phyloP scores from a whole-genome alignment of 306 rosid species.

The Quercus cerris region DNA sequence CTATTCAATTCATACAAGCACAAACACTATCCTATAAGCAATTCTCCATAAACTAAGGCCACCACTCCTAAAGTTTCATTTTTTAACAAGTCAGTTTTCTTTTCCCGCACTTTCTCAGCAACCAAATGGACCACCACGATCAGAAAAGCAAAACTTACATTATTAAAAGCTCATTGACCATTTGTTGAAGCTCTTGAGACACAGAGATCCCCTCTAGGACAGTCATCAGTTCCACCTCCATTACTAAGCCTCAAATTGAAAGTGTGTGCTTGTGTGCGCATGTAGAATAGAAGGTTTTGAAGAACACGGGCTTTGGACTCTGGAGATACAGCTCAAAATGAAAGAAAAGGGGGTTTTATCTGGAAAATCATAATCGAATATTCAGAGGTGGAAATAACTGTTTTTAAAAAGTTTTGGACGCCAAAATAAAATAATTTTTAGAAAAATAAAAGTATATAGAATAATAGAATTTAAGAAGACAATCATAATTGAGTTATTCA shows the following conservation, averaged over 20 bases:
- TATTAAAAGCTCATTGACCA: slow-evolving; percentile 71
- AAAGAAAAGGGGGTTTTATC: too few species aligned
- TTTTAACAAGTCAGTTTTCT: neutral
- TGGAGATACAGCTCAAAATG: too few species aligned
- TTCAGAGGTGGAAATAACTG: too few species aligned
- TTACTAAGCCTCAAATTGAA: neutral
- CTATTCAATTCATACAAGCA: too few species aligned
- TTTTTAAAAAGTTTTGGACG: too few species aligned
- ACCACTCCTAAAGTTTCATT: neutral
- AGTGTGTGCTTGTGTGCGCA: neutral
- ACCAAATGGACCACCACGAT: neutral
- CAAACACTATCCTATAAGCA: neutral
- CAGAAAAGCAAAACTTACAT: slow-evolving; percentile 36
- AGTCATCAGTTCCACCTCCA: slow-evolving; percentile 16
- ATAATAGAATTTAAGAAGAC: too few species aligned
- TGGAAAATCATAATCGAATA: too few species aligned
- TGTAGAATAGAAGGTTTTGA: neutral
- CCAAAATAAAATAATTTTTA: too few species aligned
- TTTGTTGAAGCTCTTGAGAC: slow-evolving; percentile 70
- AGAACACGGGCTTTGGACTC: neutral
- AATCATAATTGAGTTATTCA: too few species aligned
- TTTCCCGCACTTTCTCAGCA: neutral
- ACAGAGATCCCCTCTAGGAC: slow-evolving; percentile 33
- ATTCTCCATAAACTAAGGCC: too few species aligned
- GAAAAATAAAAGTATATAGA: too few species aligned